Conservation (phyloP, 768 basidiomycete genomes). For the Naganishia kalamii region DNA sequence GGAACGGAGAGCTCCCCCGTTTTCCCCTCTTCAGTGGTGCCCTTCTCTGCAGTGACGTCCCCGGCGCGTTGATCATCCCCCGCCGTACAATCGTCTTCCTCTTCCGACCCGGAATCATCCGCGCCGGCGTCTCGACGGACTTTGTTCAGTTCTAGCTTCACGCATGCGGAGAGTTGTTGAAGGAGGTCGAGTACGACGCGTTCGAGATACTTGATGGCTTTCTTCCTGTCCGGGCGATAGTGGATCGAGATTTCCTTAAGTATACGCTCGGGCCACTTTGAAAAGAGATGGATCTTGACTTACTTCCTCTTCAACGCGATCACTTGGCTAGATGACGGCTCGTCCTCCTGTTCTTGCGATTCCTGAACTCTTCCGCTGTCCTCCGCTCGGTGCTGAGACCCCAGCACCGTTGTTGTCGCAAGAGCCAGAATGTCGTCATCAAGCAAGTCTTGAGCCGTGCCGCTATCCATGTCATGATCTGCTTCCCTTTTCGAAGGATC, state of each 20-base stretch:
- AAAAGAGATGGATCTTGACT: neutral
- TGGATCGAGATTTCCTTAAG: too few species aligned
- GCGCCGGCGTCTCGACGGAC: conserved; percentile 2
- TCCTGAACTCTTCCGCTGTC: conserved; percentile 1
- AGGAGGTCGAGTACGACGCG: neutral
- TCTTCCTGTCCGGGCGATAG: neutral
- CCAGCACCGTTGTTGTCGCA: too few species aligned
- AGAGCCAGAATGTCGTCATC: too few species aligned
- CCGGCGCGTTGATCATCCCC: neutral
- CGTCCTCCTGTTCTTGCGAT: neutral
- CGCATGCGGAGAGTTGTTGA: neutral
- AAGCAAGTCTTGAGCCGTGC: too few species aligned
- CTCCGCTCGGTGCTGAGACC: neutral
- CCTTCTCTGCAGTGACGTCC: neutral
- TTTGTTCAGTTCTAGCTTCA: neutral
- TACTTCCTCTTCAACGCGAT: neutral
- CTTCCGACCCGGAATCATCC: neutral
- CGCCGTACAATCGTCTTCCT: neutral
- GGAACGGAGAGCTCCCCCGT: neutral
- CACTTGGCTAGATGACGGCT: neutral
- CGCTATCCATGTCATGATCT: too few species aligned
- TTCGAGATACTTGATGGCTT: conserved; percentile 13
- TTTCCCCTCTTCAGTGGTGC: neutral
- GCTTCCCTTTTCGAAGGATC: too few species aligned
- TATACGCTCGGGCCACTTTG: neutral